Percentiles rank a stretch among this genome's conserved stretches.
Conservation (phyloP, 2,329 filamentous ascomycete genomes). For the Pseudofabraea citricarpa region DNA sequence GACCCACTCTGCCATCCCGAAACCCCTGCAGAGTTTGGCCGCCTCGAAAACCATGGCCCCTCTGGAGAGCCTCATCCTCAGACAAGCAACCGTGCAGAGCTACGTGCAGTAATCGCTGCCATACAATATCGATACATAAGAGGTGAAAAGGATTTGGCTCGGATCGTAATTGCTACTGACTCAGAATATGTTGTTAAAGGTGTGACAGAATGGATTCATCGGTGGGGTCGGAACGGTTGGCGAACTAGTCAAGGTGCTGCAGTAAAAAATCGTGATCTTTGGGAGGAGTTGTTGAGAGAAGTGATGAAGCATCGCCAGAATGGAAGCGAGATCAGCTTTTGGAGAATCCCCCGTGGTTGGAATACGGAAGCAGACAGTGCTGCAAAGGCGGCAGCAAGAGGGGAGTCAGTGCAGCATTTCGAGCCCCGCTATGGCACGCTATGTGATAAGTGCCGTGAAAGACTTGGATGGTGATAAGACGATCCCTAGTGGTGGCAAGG, state of each 20-base stretch:
- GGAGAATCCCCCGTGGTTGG: constrained; percentile 39
- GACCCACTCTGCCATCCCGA: too few relatives aligned
- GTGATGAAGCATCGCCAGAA: constrained; percentile 25
- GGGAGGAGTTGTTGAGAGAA: constrained; percentile 41
- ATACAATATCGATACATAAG: constrained; percentile 40
- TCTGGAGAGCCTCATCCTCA: constrained; percentile 31
- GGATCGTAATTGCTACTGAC: constrained; percentile 48
- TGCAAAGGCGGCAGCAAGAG: constrained; percentile 33
- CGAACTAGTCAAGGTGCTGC: constrained; percentile 24
- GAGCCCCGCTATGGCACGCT: too few relatives aligned
- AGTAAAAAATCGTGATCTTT: constrained; percentile 48
- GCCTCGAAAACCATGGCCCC: constrained; percentile 39
- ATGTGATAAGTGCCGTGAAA: too few relatives aligned
- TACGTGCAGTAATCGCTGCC: constrained; percentile 48
- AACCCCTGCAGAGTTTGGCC: too few relatives aligned
- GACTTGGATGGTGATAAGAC: too few relatives aligned
- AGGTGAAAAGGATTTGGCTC: constrained; percentile 32
- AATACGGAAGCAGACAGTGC: constrained; percentile 38
- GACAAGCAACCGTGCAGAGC: constrained; percentile 50
- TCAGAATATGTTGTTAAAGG: constrained; percentile 45
- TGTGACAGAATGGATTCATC: constrained; percentile 35
- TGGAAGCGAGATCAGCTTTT: constrained; percentile 38
- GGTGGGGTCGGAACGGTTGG: constrained; percentile 43
- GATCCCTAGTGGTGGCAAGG: too few relatives aligned
- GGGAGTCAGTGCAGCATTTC: too few relatives aligned